Evolutionary conservation across 805 yeast genomes (phyloP), one percentile per base, ranked within the genome.

Genomic region (Scheffersomyces lignosus): DNA sequence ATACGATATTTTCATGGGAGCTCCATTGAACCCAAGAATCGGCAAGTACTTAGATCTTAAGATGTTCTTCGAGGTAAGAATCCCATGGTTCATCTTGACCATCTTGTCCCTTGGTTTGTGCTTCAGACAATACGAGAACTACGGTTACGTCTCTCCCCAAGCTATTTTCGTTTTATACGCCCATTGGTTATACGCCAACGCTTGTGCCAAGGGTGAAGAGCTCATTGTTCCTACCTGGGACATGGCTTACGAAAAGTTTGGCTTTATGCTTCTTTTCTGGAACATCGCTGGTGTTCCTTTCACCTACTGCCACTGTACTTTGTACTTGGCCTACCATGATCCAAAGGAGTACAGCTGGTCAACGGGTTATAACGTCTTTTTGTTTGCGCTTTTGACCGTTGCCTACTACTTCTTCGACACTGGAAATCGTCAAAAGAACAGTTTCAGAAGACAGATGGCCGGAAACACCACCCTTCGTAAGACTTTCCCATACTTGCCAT

Each of bases 231-330:
- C 98, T 51, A 86, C 96, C 14, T 93, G 99, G 98, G 99, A 93
- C 64, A 91, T 93, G 97, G 96, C 96, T 22, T 93, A 93, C 64
- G 99, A 93, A 64, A 93, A 93, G 68, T 93, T 93, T 54, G 99
- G 99, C n/a, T 93, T 93, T 73, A 90, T 93, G 98, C 78, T 93
- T 48, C 80, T 90, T 52, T 93, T 93, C 75, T 93, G 99, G 99
- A 93, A 93, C 70, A 88, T 93, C 61, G 96, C 97, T 22, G 99
- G 99, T 54, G 99, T 93, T 28, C 99, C 99, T 33, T 93, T 82
- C 80, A 91, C 98, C 29, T 93, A 93, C 71, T 88, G 97, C 65
- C 96, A 89, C 58, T 83, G 95, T 62, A 87, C 96, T 8, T 72
- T 93, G 53, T 93, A 68, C 71, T 67, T 93, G 53, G 81, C 81